Percentiles rank a stretch among this genome's conserved stretches.
These are phyloP conservation scores for Ceratocystis colombiana DNA, from an alignment of 2,329 filamentous ascomycete species.

Conservation along the genomic window DNA sequence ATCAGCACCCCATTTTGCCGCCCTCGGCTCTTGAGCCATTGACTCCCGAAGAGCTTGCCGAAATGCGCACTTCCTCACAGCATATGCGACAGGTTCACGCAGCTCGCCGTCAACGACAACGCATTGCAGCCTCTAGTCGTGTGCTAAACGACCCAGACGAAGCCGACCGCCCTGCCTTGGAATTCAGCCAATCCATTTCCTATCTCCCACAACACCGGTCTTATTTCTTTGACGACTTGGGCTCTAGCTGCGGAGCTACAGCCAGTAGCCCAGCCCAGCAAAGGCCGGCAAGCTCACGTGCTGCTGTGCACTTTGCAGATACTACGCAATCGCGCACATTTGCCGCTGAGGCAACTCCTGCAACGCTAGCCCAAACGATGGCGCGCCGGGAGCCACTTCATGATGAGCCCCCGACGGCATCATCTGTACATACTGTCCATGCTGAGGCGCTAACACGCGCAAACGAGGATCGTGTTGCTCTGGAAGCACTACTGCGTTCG, in stretches of 20 bases:
- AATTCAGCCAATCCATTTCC: background rate
- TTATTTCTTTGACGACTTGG: background rate
- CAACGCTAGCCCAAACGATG: background rate
- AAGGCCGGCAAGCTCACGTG: background rate
- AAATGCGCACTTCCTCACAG: background rate
- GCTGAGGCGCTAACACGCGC: background rate
- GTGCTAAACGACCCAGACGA: background rate
- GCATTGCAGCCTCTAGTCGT: background rate
- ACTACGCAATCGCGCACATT: background rate
- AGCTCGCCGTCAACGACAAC: background rate
- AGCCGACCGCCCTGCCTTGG: background rate
- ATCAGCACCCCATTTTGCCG: background rate
- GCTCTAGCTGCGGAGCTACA: background rate
- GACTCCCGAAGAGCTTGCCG: background rate
- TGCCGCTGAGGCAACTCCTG: background rate
- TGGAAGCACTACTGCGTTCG: background rate
- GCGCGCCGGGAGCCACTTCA: background rate
- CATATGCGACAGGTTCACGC: background rate
- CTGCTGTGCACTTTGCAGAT: background rate
- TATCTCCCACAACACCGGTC: background rate
- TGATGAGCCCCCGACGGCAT: background rate
- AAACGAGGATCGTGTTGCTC: background rate
- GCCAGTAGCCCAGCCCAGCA: background rate
- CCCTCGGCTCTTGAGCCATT: background rate
- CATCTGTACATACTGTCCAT: background rate